Base-by-base conservation (phyloP, 106 monocot genomes). In the Acorus gramineus region DNA sequence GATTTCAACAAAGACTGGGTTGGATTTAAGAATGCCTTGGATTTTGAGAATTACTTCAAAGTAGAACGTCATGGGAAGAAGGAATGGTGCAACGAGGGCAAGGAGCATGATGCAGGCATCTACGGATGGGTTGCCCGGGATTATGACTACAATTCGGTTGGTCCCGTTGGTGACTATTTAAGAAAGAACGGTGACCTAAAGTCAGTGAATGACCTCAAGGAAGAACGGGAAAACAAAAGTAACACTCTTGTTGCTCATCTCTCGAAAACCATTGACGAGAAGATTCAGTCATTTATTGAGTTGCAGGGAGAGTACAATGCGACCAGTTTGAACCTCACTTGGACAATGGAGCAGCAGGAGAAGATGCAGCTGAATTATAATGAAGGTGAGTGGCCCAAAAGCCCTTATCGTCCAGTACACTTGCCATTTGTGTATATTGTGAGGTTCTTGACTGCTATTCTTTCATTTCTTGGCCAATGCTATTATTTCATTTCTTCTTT, bases 1-100 rank as follows among this genome's bases (percentile, higher is more conserved):
- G 73, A 83, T 8, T 93, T 93, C 60, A 64, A 55, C 45, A 82
- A 75, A 56, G 89, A 89, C 8, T 93, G 93, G 93, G 71, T 4
- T 59, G 93, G 93, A 5, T 89, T 85, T 63, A 73, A 65, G 46
- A 60, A 89, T 66, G 93, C 85, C 4, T 73, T 89, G 77, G 71
- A 73, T 8, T 93, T 93, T 58, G 82, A 85, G 50, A 82, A 77
- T 8, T 13, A 89, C 61, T 89, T 80, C 56, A 76, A 83, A 42
- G 57, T 74, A 1, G 53, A 57, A 53, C 64, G 72, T 50, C 61
- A 62, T 58, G 80, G 81, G 9, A 78, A 72, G 66, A 78, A 7
- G 9, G 74, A 73, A 61, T 78, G 76, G 80, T 52, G 28, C 28
- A 28, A 56, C 50, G 73, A 70, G 14, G 76, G 56, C 14, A 65